Percentiles rank a stretch among this genome's conserved stretches.
Conservation (phyloP, 345 rosid species). For the Citrus cavaleriei region DNA sequence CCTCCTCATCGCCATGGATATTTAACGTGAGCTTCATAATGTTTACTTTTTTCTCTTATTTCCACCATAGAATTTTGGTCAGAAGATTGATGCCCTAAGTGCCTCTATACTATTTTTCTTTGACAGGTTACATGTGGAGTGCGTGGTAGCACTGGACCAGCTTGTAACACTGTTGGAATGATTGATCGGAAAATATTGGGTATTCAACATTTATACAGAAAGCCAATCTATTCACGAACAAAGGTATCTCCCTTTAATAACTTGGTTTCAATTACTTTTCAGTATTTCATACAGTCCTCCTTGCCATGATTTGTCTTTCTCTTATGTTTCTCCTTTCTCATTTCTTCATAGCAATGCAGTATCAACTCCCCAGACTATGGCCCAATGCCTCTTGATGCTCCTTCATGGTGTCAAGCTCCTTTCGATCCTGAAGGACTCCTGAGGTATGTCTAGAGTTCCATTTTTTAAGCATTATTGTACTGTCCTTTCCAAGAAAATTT, state of each 20-base stretch:
- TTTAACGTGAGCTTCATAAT: conserved; percentile 41
- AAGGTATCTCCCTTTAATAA: conserved; percentile 32
- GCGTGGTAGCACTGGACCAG: conserved; percentile 78
- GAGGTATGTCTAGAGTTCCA: conserved; percentile 41
- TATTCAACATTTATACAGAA: conserved; percentile 60
- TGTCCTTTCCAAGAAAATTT: neutral
- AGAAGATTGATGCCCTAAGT: neutral
- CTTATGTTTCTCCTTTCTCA: conserved; percentile 1
- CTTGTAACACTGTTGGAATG: conserved; percentile 83
- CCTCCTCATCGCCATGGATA: conserved; percentile 37
- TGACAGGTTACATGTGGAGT: conserved; percentile 76
- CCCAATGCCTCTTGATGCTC: conserved; percentile 69
- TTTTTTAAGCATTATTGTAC: neutral
- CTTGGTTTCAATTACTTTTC: conserved; percentile 2
- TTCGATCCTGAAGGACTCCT: conserved; percentile 91
- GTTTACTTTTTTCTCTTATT: neutral
- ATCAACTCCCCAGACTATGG: conserved; percentile 66
- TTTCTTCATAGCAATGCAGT: conserved; percentile 63
- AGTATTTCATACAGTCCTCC: neutral
- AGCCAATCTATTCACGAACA: conserved; percentile 63
- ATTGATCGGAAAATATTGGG: conserved; percentile 72
- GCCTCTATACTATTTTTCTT: conserved; percentile 4
- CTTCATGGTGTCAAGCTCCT: conserved; percentile 96
- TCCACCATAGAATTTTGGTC: neutral
- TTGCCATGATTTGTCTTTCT: neutral